These are phyloP conservation scores for Acacia concinna DNA, from an alignment of 331 rosid species.

Conservation along the genomic window DNA sequence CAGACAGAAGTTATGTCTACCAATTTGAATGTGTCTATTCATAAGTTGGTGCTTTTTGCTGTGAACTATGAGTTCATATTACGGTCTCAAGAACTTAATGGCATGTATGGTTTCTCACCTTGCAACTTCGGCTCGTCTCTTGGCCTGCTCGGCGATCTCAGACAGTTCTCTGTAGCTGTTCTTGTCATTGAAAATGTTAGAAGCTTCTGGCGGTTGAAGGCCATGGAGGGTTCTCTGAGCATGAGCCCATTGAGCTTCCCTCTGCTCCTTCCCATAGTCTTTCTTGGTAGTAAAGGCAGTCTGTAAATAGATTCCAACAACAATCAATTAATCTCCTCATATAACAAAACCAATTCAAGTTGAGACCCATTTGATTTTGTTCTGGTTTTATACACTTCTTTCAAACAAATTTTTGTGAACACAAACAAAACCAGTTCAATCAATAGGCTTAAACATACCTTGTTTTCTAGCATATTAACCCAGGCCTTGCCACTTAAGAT, in stretches of 20 bases:
- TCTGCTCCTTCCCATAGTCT: constrained; percentile 86
- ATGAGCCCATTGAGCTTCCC: constrained; percentile 99
- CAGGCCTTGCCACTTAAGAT: constrained; percentile 95
- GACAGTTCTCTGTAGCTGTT: constrained; percentile 88
- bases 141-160: constrained; percentile 97
- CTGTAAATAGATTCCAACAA: constrained; percentile 37
- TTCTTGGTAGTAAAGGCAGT: constrained; percentile 99
- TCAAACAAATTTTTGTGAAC: background rate
- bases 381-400: background rate
- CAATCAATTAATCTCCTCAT: background rate
- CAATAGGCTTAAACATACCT: constrained; percentile 42
- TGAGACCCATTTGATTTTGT: background rate
- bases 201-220: constrained; percentile 78
- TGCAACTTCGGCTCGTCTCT: constrained; percentile 97
- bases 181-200: constrained; percentile 64
- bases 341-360: too few relatives aligned
- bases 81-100: background rate
- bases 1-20: background rate
- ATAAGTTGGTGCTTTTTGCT: background rate
- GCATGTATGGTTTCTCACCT: constrained; percentile 67
- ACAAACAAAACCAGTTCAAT: background rate
- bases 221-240: constrained; percentile 97
- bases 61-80: background rate
- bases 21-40: background rate
- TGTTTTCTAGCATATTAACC: constrained; percentile 82